These are phyloP conservation scores for Fusarium sterilihyphosum DNA, from an alignment of 2,329 filamentous ascomycete genomes.

Conservation along the genomic window DNA sequence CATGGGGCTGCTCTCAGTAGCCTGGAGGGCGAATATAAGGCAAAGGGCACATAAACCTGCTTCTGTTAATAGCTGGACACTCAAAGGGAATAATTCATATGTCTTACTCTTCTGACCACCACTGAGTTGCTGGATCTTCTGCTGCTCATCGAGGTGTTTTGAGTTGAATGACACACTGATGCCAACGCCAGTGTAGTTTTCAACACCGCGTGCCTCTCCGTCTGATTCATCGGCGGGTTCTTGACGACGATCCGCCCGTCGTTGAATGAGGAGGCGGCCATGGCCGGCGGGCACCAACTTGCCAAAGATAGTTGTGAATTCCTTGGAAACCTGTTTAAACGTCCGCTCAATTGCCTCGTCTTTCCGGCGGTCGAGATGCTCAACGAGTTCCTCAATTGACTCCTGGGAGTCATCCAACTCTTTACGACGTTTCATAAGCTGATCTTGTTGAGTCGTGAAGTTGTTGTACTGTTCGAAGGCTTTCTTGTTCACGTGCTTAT, in stretches of 20 bases:
- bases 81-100: not conserved
- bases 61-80: conserved; percentile 2
- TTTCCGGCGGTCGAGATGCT: conserved; percentile 92
- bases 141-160: conserved; percentile 93
- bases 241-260: conserved; percentile 79
- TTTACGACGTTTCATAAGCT: conserved; percentile 81
- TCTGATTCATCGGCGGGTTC: conserved; percentile 67
- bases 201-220: conserved; percentile 78
- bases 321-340: conserved; percentile 95
- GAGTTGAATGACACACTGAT: conserved; percentile 99
- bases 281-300: conserved; percentile 94
- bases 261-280: conserved; percentile 91
- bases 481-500: conserved; percentile 98
- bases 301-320: conserved; percentile 93
- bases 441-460: conserved; percentile 92
- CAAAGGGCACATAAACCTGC: conserved; percentile 93
- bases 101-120: conserved; percentile 94
- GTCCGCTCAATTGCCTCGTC: conserved; percentile 98
- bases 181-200: conserved; percentile 95
- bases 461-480: conserved; percentile 99
- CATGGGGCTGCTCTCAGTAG: conserved; percentile 96
- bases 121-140: conserved; percentile 95
- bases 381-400: conserved; percentile 92
- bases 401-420: conserved; percentile 88
- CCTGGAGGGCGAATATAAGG: conserved; percentile 98